phyloP scores from a whole-genome alignment of 208 protist species.

The Acanthamoeba royreba region DNA sequence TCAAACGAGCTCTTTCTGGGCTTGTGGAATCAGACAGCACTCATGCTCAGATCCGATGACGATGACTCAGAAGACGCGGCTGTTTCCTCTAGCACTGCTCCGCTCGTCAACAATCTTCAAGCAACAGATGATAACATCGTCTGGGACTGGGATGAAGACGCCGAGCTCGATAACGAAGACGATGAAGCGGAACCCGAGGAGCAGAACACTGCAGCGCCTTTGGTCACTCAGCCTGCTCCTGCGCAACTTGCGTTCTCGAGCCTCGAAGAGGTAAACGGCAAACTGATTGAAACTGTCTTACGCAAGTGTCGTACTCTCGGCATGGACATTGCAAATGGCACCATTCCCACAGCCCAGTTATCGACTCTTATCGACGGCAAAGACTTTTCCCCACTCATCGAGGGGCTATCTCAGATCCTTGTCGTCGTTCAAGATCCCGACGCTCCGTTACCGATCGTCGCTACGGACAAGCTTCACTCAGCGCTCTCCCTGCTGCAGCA shows the following conservation, averaged over 20 bases:
- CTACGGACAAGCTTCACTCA: not conserved
- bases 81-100: no score
- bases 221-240: not conserved
- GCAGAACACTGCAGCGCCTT: not conserved
- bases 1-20: constrained; percentile 13
- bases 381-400: not conserved
- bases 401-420: not conserved
- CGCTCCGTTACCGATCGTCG: not conserved
- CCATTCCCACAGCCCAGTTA: not conserved
- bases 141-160: not conserved
- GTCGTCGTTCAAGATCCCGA: not conserved
- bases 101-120: not conserved
- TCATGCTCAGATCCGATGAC: not conserved
- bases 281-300: not conserved
- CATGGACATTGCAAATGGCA: not conserved
- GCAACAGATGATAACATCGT: not conserved
- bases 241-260: not conserved
- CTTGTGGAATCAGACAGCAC: not conserved
- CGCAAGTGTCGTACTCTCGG: not conserved
- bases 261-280: not conserved
- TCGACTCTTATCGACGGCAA: not conserved
- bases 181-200: not conserved
- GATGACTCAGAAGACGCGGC: not conserved
- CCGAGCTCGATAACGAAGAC: not conserved
- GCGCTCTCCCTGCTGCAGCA: not conserved